Evolutionary conservation across 2,329 filamentous ascomycete species (phyloP).

Genomic region (Sporothrix phasma): DNA sequence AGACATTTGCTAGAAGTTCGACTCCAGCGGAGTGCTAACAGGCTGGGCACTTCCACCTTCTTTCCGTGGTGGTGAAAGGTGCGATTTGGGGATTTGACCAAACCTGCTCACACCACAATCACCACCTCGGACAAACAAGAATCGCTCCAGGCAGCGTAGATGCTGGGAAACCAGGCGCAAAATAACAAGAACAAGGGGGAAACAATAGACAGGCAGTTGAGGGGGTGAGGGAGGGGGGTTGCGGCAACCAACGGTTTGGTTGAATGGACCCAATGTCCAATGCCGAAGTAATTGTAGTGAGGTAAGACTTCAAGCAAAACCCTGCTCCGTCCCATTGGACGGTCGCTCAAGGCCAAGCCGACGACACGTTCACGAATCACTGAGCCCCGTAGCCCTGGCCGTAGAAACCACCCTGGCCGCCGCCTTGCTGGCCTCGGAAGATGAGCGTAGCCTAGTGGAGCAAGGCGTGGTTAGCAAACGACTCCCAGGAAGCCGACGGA

Average conservation of each 20-base stretch:
- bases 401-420: conserved; percentile 19
- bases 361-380: not conserved
- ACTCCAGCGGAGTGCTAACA: not conserved
- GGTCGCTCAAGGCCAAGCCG: not conserved
- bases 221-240: not conserved
- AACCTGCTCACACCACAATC: not conserved
- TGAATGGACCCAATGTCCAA: conserved; percentile 7
- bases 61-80: not conserved
- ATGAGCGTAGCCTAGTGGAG: conserved; percentile 58
- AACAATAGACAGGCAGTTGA: not conserved
- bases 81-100: not conserved
- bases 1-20: not conserved
- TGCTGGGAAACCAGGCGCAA: not conserved
- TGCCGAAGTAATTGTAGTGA: not conserved
- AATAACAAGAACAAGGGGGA: conserved; percentile 6
- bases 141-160: not conserved
- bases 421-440: conserved; percentile 51
- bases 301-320: not conserved
- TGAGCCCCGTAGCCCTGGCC: conserved; percentile 28
- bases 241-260: not conserved
- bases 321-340: not conserved
- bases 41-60: not conserved
- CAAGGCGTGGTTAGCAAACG: not conserved
- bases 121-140: not conserved
- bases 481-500: not conserved